These are phyloP conservation scores for Magnolia kwangsiensis DNA, from an alignment of 164 flowering plant genomes.

Conservation along the genomic window DNA sequence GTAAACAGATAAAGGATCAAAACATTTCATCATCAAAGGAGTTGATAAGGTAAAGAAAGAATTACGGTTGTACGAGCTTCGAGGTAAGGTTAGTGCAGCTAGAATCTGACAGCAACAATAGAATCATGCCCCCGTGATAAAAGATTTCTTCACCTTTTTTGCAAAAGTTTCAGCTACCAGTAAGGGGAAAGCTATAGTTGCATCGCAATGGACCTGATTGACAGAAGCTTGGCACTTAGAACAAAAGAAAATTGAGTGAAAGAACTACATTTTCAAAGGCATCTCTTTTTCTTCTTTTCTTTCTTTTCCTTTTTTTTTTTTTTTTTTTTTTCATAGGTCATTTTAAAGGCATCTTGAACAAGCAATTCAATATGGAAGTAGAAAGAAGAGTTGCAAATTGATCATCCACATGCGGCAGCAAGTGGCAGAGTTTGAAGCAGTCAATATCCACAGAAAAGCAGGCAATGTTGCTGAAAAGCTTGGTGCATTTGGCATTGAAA, in stretches of 20 bases:
- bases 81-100: background rate
- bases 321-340: no score
- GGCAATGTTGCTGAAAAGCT: no score
- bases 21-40: background rate
- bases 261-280: background rate
- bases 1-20: no score
- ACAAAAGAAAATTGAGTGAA: background rate
- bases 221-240: background rate
- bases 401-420: no score
- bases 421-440: background rate
- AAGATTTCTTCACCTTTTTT: constrained; percentile 20
- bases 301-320: no score
- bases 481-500: no score
- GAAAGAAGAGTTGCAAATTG: no score
- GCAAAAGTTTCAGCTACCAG: constrained; percentile 93
- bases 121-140: constrained; percentile 2
- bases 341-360: no score
- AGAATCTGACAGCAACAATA: background rate
- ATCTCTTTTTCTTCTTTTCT: no score
- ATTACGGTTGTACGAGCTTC: background rate
- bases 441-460: background rate
- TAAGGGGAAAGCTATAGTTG: constrained; percentile 90
- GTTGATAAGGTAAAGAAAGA: background rate
- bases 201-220: constrained; percentile 88
- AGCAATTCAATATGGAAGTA: no score